phyloP scores from a whole-genome alignment of 2,329 filamentous ascomycete genomes.

The Curvularia sp. region DNA sequence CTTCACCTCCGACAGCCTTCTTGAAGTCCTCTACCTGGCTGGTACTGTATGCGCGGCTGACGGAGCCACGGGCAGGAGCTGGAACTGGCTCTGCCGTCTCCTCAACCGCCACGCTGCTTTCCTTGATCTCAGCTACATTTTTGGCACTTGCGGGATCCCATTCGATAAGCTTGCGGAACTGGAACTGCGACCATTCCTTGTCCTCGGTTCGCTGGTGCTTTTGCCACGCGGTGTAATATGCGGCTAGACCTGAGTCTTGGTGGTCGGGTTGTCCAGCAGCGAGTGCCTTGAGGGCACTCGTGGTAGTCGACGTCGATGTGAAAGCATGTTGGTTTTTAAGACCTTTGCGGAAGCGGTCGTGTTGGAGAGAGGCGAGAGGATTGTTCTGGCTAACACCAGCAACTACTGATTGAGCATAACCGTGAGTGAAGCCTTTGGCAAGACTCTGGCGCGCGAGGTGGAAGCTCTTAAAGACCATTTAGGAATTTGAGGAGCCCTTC shows the following conservation, averaged over 20 bases:
- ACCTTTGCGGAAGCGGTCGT: conserved; percentile 57
- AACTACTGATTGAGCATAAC: conserved; percentile 97
- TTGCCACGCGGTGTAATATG: conserved; percentile 91
- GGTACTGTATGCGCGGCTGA: conserved; percentile 61
- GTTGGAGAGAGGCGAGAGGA: conserved; percentile 61
- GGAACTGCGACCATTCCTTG: conserved; percentile 89
- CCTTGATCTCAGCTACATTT: conserved; percentile 50
- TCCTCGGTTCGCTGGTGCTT: conserved; percentile 71
- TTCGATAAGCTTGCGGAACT: conserved; percentile 86
- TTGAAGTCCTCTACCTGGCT: conserved; percentile 67
- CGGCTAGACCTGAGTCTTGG: conserved; percentile 71
- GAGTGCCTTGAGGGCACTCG: conserved; percentile 48
- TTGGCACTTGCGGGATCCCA: conserved; percentile 71
- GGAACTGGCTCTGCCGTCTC: conserved; percentile 41
- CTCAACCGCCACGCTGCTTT: conserved; percentile 42
- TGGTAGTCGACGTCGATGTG: conserved; percentile 57
- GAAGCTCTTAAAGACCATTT: conserved; percentile 83
- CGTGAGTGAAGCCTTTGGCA: conserved; percentile 95
- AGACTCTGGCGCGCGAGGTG: conserved; percentile 96
- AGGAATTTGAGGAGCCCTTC: conserved; percentile 74
- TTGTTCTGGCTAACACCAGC: conserved; percentile 76
- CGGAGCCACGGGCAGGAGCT: conserved; percentile 37
- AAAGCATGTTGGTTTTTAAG: conserved; percentile 78
- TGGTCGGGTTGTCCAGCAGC: conserved; percentile 39
- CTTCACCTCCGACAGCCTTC: conserved; percentile 59